These are phyloP conservation scores for Fusarium nurragi DNA, from an alignment of 2,329 filamentous ascomycete species.

Conservation along the genomic window DNA sequence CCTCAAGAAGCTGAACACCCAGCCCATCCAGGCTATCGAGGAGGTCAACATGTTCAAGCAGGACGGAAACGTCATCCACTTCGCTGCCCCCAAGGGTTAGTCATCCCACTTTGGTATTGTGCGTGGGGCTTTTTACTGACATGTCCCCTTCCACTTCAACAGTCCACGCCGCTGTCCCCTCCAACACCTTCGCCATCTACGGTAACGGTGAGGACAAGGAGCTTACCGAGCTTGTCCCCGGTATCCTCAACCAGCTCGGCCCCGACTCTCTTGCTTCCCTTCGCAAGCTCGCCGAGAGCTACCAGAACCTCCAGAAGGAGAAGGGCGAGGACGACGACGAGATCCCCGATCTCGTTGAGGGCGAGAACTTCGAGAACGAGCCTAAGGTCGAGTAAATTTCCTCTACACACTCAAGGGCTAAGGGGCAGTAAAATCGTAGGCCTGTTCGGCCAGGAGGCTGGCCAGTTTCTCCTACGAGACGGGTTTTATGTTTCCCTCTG, in stretches of 20 bases:
- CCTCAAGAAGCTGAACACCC: constrained; percentile 99
- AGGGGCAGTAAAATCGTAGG: constrained; percentile 42
- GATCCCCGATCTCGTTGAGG: constrained; percentile 95
- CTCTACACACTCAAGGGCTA: constrained; percentile 33
- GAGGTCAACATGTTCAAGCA: constrained; percentile 99
- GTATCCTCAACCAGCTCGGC: constrained; percentile 99
- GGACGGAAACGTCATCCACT: constrained; percentile 99
- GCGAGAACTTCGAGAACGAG: constrained; percentile 98
- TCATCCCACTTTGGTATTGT: constrained; percentile 40
- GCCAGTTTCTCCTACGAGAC: constrained; percentile 39
- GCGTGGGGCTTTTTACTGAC: constrained; percentile 38
- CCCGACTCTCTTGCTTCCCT: constrained; percentile 97
- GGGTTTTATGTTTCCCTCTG: constrained; percentile 40
- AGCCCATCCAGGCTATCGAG: constrained; percentile 99
- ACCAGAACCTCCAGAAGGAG: constrained; percentile 99
- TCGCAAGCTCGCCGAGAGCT: constrained; percentile 98
- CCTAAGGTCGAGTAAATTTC: constrained; percentile 86
- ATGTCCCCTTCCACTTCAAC: constrained; percentile 12
- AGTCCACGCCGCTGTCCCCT: constrained; percentile 97
- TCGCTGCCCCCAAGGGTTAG: constrained; percentile 95
- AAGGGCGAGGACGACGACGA: constrained; percentile 85
- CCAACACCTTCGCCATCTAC: constrained; percentile 99
- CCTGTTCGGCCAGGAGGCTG: constrained; percentile 40
- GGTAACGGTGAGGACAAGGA: constrained; percentile 99
- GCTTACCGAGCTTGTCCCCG: constrained; percentile 98